phyloP scores from a whole-genome alignment of 495 filamentous ascomycete species.

The Evernia prunastri region DNA sequence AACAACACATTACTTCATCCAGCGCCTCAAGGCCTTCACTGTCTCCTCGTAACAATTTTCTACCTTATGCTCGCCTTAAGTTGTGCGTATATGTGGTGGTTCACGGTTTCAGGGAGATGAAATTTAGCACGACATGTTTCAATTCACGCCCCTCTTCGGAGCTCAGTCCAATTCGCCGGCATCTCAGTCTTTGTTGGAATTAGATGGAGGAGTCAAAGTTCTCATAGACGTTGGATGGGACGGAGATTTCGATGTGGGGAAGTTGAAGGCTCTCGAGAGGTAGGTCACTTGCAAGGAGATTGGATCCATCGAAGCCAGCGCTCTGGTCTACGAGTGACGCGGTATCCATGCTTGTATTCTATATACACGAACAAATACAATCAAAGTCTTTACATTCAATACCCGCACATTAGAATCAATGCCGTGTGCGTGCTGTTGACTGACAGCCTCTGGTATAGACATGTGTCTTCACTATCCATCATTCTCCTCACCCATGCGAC shows the following conservation, averaged over 20 bases:
- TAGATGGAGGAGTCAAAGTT: slow-evolving; percentile 94
- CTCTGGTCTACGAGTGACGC: slow-evolving; percentile 1
- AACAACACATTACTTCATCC: background rate
- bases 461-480: slow-evolving; percentile 82
- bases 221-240: slow-evolving; percentile 96
- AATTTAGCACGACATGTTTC: slow-evolving; percentile 63
- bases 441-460: slow-evolving; percentile 44
- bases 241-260: slow-evolving; percentile 70
- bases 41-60: background rate
- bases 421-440: background rate
- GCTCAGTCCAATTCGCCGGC: slow-evolving; percentile 81
- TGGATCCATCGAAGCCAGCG: background rate
- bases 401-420: background rate
- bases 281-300: slow-evolving; percentile 38
- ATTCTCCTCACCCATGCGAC: slow-evolving; percentile 95
- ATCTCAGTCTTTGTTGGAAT: slow-evolving; percentile 88
- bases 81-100: background rate
- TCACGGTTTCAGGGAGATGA: background rate
- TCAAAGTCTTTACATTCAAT: slow-evolving; percentile 1
- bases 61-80: background rate
- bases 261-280: slow-evolving; percentile 84
- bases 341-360: slow-evolving; percentile 19
- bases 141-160: slow-evolving; percentile 84
- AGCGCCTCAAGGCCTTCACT: background rate
- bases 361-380: slow-evolving; percentile 19